A percentile compares a stretch with the other conserved stretches of the same genome.
Conservation (phyloP, 1,284 basidiomycete species). For the Malassezia dermatis region DNA sequence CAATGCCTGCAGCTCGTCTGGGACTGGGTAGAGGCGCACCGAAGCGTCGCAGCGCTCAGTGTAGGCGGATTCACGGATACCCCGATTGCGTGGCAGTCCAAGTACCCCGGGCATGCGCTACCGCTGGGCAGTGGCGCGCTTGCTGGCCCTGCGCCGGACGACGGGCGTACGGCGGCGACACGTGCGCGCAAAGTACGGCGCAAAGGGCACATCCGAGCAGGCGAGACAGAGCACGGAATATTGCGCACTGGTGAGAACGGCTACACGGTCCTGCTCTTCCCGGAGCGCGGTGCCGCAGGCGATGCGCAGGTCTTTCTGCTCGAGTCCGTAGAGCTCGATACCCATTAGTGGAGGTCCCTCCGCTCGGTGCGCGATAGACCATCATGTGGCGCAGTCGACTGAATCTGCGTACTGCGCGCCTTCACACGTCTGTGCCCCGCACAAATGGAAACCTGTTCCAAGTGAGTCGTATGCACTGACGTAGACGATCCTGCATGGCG, state of each 20-base stretch:
- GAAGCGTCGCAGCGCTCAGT: conserved; percentile 19
- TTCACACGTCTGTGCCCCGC: background rate
- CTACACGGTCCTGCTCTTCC: conserved; percentile 6
- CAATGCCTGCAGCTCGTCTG: background rate
- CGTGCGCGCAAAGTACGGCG: conserved; percentile 4
- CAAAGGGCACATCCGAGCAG: conserved; percentile 11
- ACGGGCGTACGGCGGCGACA: background rate
- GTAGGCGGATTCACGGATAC: conserved; percentile 27
- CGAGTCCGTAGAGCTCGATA: conserved; percentile 16
- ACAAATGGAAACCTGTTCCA: background rate
- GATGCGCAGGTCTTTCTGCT: background rate
- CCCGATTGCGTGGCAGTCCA: conserved; percentile 27
- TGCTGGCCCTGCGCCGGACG: background rate
- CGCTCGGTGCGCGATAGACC: background rate
- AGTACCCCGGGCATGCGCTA: conserved; percentile 11
- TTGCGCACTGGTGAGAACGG: conserved; percentile 16
- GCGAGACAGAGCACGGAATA: conserved; percentile 17
- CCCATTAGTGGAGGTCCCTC: background rate
- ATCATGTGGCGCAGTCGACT: background rate
- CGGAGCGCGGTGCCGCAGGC: background rate
- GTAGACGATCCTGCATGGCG: conserved; percentile 34
- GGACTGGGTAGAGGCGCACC: background rate
- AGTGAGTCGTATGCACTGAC: background rate
- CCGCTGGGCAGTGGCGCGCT: background rate
- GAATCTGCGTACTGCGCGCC: background rate